Evolutionary conservation across 768 basidiomycete species (phyloP), one percentile per base, ranked within the genome.

Genomic region (Thelephora ganbajun): DNA sequence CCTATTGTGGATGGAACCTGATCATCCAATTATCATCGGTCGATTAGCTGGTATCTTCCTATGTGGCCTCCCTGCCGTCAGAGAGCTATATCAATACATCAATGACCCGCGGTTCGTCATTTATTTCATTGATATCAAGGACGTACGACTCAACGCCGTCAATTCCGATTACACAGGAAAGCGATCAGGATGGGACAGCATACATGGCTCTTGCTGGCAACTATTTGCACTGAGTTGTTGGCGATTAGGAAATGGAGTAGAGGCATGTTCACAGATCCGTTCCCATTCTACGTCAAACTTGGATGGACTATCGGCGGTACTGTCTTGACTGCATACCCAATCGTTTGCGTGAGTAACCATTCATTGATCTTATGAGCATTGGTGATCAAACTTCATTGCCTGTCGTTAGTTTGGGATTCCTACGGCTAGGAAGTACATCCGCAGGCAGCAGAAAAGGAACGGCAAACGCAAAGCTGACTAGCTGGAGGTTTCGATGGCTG

Each of bases 171-270:
- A 6, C 3, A 23, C 56, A 90, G 88, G 56, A 79, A 71, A 54
- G 80, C 84, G n/a, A 79, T 80, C 52, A 74, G 88, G 48, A 90
- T 91, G 88, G 88, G 89, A 1, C 84, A 88, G 54, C 88, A 91
- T 58, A 79, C 81, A 33, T 90, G 88, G 88, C 67, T 91, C 36
- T 67, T 91, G 50, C 74, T 89, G 44, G 87, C 88, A 30, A 91
- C 88, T n/a, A 79, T 89, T 51, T 56, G 77, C 49, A 90, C 89
- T 12, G 88, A 91, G 60, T 61, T 88, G 33, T 69, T 91, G 45
- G 81, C 79, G 37, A 88, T 91, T 46, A 63, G 70, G 54, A 91
- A 91, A 67, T 91, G 86, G 87, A 78, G 83, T 53, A 67, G 76
- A 55, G 83, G 80, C 11, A 73, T 77, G 60, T 90, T 80, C 57